Conservation (phyloP, 257 asterid species). For the Primulina huaijiensis region DNA sequence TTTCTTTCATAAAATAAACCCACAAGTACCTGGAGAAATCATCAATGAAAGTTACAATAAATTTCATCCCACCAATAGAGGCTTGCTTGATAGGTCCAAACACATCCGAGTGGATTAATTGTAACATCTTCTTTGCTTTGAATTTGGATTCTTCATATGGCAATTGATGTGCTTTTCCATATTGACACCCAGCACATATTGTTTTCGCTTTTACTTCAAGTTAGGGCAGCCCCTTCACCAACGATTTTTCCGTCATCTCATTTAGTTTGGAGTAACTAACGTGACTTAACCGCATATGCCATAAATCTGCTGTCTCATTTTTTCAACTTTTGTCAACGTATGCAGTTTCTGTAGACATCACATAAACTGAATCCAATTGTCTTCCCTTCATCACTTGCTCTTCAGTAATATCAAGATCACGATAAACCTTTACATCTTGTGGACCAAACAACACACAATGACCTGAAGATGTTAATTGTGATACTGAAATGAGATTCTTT, state of each 20-base stretch:
- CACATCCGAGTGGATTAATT: conserved; percentile 25
- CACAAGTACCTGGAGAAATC: conserved; percentile 8
- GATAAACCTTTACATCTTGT: conserved; percentile 18
- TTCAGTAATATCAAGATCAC: conserved; percentile 1
- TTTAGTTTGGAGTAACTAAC: conserved; percentile 21
- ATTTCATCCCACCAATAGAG: conserved; percentile 11
- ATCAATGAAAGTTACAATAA: conserved; percentile 22
- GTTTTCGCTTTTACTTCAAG: conserved; percentile 18
- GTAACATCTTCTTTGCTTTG: conserved; percentile 9
- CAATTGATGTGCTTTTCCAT: conserved; percentile 2
- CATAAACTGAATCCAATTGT: conserved; percentile 6
- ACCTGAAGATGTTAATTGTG: conserved; percentile 22
- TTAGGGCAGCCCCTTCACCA: conserved; percentile 25
- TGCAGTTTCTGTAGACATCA: conserved; percentile 19
- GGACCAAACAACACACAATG: conserved; percentile 30
- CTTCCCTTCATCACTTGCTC: conserved; percentile 14
- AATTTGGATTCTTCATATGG: conserved; percentile 16
- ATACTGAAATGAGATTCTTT: conserved; percentile 24
- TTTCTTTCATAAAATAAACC: background rate
- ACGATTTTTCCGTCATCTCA: conserved; percentile 23
- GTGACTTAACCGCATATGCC: conserved; percentile 25
- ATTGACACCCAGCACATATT: conserved; percentile 18
- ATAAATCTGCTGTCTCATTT: conserved; percentile 20
- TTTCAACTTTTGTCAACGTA: conserved; percentile 27
- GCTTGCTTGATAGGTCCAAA: conserved; percentile 24